Evolutionary conservation across 2,329 filamentous ascomycete species (phyloP), one percentile per base, ranked within the genome.

Genomic region (Lanzia echinophila): DNA sequence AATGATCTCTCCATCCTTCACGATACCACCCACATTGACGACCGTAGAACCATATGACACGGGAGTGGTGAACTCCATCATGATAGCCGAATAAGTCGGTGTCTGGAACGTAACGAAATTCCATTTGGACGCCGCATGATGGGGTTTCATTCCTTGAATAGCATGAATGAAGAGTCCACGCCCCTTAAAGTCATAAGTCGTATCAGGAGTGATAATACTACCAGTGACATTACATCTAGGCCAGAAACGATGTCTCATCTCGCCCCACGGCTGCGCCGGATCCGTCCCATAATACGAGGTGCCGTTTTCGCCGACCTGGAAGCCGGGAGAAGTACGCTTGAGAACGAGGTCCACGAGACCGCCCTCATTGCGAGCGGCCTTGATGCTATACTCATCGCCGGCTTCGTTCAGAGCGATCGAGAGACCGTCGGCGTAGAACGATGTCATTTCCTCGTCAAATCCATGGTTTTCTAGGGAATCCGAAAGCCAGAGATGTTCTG

Each of bases 141-240:
- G 94, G 38, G 94, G 94, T 79, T 99, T 99, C 92, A 97, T 97
- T 70, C 91, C 94, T 75, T 97, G 94, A 49, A 97, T 75, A 41
- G 90, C 90, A 70, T 95, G 87, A 60, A 86, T 79, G 72, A 90
- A 92, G 65, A 95, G 75, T 33, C 84, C 90, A 58, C 78, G 81
- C 54, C 92, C 92, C 66, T 82, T 86, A 70, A 96, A 84, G 69
- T 96, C 85, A 58, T 96, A 77, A 36, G 87, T 82, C 47, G 90
- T 89, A 34, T 89, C 83, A 63, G 87, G 81, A 57, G 90, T 95
- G 59, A 88, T 83, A 69, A 97, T 90, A 62, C 80, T 88, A 48
- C 94, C 94, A 70, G 92, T 87, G 13, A 87, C 83, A 43, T 76
- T 78, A 71, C 88, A 95, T 62, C 91, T 81, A 31, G 94, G 91